These are phyloP conservation scores for Xerocomellus chrysenteron DNA, from an alignment of 768 basidiomycete genomes.

Conservation along the genomic window DNA sequence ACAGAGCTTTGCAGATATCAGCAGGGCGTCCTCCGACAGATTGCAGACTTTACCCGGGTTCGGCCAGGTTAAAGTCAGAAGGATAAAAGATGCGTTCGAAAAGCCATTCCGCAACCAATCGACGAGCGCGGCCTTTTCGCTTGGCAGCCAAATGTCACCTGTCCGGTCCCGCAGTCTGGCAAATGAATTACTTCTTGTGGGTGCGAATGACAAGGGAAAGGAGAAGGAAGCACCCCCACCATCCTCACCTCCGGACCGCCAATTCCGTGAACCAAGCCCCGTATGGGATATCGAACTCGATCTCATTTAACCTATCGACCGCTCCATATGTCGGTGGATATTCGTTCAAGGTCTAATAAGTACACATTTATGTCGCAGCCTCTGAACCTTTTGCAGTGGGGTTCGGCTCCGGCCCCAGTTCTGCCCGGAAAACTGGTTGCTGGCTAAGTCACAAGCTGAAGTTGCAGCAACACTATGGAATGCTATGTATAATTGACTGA, in stretches of 20 bases:
- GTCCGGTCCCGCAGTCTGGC: not conserved
- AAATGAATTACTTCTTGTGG: not conserved
- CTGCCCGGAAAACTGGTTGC: too few relatives aligned
- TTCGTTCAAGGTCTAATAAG: not conserved
- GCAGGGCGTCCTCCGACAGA: conserved; percentile 67
- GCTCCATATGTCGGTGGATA: conserved; percentile 14
- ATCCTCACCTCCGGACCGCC: conserved; percentile 8
- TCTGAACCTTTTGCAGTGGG: not conserved
- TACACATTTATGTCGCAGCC: not conserved
- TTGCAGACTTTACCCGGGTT: conserved; percentile 87
- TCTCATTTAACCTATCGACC: conserved; percentile 31
- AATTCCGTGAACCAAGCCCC: conserved; percentile 51
- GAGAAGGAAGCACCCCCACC: conserved; percentile 17
- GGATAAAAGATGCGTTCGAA: conserved; percentile 88
- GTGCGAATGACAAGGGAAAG: conserved; percentile 16
- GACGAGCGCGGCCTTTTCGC: conserved; percentile 44
- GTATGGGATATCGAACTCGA: conserved; percentile 76
- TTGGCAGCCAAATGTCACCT: conserved; percentile 25
- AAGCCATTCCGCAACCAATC: conserved; percentile 78
- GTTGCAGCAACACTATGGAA: too few relatives aligned
- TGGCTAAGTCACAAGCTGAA: too few relatives aligned
- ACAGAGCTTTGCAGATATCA: conserved; percentile 86
- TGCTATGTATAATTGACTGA: conserved; percentile 23
- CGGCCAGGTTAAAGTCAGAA: conserved; percentile 89
- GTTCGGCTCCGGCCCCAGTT: too few relatives aligned